These are phyloP conservation scores for Paramecium pentaurelia DNA, from an alignment of 73 alveolate species.

Conservation along the genomic window DNA sequence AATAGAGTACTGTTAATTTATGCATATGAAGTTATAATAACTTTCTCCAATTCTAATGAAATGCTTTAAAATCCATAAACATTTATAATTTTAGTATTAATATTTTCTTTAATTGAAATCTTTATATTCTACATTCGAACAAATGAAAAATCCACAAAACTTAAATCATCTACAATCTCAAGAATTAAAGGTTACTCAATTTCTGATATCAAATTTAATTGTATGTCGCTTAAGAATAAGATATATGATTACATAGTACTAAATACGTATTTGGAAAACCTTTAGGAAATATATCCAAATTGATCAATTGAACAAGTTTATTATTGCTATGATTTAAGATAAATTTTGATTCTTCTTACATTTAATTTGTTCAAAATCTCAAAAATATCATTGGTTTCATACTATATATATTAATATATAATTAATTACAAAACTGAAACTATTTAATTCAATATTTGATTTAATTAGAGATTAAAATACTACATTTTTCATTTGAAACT, in stretches of 20 bases:
- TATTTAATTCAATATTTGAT: neutral
- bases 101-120: neutral
- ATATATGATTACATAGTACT: neutral
- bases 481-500: neutral
- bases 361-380: neutral
- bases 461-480: neutral
- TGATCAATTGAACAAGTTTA: neutral
- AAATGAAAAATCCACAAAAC: neutral
- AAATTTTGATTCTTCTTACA: neutral
- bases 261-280: neutral
- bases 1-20: neutral
- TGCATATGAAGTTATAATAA: neutral
- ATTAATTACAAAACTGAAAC: neutral
- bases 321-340: neutral
- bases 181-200: neutral
- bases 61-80: neutral
- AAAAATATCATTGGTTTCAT: neutral
- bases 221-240: neutral
- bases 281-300: neutral
- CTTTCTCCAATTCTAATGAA: neutral
- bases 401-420: neutral
- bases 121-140: neutral
- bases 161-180: neutral
- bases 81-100: neutral
- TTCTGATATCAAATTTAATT: neutral